phyloP scores from a whole-genome alignment of 768 basidiomycete species.

The Phaeotremella fagi region DNA sequence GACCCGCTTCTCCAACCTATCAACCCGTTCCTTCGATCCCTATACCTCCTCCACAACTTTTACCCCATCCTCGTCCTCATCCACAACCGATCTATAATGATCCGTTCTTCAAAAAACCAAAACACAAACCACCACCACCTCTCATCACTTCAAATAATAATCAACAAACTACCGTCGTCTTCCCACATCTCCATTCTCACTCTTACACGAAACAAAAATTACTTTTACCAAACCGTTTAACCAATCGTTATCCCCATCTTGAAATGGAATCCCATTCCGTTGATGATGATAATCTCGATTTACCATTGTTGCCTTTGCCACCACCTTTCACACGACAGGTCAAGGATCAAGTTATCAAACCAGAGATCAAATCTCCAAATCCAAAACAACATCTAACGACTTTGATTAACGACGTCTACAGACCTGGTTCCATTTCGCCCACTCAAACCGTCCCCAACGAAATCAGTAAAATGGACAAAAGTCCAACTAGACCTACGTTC shows the following conservation, averaged over 20 bases:
- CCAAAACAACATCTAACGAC: too few species aligned
- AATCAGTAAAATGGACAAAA: too few species aligned
- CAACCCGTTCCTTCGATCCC: neutral
- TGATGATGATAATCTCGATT: too few species aligned
- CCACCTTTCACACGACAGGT: neutral
- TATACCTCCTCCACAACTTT: neutral
- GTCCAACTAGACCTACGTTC: too few species aligned
- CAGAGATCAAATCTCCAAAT: neutral
- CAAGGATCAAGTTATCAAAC: neutral
- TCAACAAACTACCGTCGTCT: neutral
- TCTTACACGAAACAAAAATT: neutral
- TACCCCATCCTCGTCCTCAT: neutral
- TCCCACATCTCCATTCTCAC: neutral
- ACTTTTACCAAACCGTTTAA: neutral
- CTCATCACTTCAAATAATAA: too few species aligned
- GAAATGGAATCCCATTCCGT: neutral
- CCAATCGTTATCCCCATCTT: neutral
- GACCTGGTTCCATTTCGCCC: neutral
- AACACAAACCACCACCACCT: neutral
- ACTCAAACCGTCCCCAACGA: neutral
- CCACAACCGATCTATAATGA: neutral
- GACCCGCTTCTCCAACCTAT: conserved; percentile 1
- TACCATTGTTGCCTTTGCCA: neutral
- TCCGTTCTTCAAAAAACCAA: too few species aligned
- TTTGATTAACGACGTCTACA: too few species aligned